A percentile compares a stretch with the other conserved stretches of the same genome.
phyloP scores from a whole-genome alignment of 768 basidiomycete species.

The Filobasidium floriforme region DNA sequence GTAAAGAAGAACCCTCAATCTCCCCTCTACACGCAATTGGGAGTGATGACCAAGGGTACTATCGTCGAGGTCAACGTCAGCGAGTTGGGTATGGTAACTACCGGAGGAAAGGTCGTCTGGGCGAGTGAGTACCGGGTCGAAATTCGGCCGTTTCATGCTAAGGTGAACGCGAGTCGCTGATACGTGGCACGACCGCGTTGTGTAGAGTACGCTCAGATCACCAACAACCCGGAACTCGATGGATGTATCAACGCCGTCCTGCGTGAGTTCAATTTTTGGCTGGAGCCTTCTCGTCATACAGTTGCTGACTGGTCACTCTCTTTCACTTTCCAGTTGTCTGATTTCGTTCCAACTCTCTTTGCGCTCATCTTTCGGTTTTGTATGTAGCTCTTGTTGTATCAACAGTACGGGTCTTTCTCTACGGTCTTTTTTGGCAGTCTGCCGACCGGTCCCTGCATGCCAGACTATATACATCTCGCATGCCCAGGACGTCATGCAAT shows the following conservation, averaged over 20 bases:
- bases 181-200: background rate
- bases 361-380: too few species aligned
- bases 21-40: conserved; percentile 50
- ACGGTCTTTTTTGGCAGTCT: too few species aligned
- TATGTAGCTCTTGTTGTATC: too few species aligned
- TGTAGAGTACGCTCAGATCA: conserved; percentile 70
- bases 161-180: background rate
- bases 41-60: conserved; percentile 93
- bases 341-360: too few species aligned
- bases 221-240: conserved; percentile 92
- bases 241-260: conserved; percentile 93
- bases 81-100: conserved; percentile 92
- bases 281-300: background rate
- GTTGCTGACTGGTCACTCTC: background rate
- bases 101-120: conserved; percentile 72
- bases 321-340: background rate
- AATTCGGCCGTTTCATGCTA: too few species aligned
- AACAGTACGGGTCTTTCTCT: too few species aligned
- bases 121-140: conserved; percentile 35
- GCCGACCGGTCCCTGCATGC: too few species aligned
- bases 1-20: conserved; percentile 99
- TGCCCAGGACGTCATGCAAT: too few species aligned
- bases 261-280: conserved; percentile 28
- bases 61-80: conserved; percentile 99
- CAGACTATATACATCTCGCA: too few species aligned